Evolutionary conservation across 495 filamentous ascomycete genomes (phyloP).

Genomic region (Xylaria longipes): DNA sequence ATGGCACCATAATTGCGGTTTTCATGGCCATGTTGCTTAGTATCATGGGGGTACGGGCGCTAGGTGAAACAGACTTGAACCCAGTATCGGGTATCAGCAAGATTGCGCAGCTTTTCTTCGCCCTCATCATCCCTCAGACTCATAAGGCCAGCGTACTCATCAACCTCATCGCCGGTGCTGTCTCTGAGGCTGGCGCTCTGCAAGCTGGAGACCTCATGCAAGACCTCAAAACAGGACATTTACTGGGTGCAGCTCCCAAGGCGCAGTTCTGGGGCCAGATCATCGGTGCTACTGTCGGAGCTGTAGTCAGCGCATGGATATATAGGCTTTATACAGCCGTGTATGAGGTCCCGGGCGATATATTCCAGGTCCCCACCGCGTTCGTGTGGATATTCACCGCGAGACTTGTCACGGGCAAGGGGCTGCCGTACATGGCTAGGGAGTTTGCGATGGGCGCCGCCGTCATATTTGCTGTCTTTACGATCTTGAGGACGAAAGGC

Average conservation of each 20-base stretch:
- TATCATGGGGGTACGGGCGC: slow-evolving; percentile 93
- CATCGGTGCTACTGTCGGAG: slow-evolving; percentile 87
- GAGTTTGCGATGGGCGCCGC: slow-evolving; percentile 77
- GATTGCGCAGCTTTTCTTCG: slow-evolving; percentile 92
- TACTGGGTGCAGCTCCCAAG: slow-evolving; percentile 88
- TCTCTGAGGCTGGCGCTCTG: slow-evolving; percentile 82
- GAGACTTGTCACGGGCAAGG: slow-evolving; percentile 89
- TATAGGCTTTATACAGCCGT: slow-evolving; percentile 92
- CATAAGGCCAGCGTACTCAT: slow-evolving; percentile 83
- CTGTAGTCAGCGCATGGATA: slow-evolving; percentile 82
- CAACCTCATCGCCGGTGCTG: slow-evolving; percentile 93
- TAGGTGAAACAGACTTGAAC: slow-evolving; percentile 96
- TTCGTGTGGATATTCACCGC: slow-evolving; percentile 98
- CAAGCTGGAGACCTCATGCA: slow-evolving; percentile 99
- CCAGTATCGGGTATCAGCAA: slow-evolving; percentile 97
- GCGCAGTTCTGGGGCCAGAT: slow-evolving; percentile 98
- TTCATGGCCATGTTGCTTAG: slow-evolving; percentile 86
- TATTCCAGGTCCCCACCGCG: slow-evolving; percentile 93
- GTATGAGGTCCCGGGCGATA: slow-evolving; percentile 82
- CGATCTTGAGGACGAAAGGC: slow-evolving; percentile 67
- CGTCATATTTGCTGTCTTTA: slow-evolving; percentile 70
- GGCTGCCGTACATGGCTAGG: slow-evolving; percentile 80
- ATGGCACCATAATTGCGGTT: slow-evolving; percentile 82
- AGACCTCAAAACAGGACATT: slow-evolving; percentile 94
- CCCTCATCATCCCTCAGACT: slow-evolving; percentile 77